Evolutionary conservation across 306 rosid species (phyloP), one percentile per base, ranked within the genome.

Genomic region (Prunus dulcis): DNA sequence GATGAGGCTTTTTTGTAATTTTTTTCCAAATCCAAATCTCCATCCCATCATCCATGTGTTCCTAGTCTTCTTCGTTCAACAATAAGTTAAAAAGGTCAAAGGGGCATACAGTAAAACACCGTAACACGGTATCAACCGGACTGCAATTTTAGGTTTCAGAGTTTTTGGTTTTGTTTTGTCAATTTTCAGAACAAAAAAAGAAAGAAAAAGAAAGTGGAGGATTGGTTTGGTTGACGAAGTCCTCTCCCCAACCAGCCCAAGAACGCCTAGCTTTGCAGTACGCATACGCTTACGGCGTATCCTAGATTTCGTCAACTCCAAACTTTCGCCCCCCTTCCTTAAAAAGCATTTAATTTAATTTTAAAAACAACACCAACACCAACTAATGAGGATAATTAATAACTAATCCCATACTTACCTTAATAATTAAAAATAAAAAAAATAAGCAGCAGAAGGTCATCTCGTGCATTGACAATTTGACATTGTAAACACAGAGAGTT

Each of bases 271-370:
- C 9, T 38, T 12, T 74, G 69, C 61, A 52, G 64, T 30, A 55
- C 57, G 61, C 62, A 79, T 67, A 55, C 57, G 61, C 62, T 73
- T 67, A 67, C 63, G 75, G 69, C 64, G 66, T 9, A 47, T 58
- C 14, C 8, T 19, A 71, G 67, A 53, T 72, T 15, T 64, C 43
- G 77, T 78, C 73, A 78, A 52, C 77, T 4, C 27, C 27, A 1
- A 58, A 20, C 27, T 11, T 28, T 19, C 17, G 5, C 27, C 47
- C 69, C 27, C 64, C 1, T 41, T 41, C 47, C 34, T 25, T 58
- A 9, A 56, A 23, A 23, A 12, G 32, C 9, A 38, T 38, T 38
- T 6, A 38, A 58, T 23, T 34, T 64, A 46, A 12, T 38, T 34
- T 15, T 11, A 19, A 34, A 32, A 64, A 8, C 12, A 18, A 8